Percentiles rank a stretch among this genome's conserved stretches.
Evolutionary conservation across 2,329 filamentous ascomycete genomes (phyloP).

Genomic region (Metarhizium brunneum): DNA sequence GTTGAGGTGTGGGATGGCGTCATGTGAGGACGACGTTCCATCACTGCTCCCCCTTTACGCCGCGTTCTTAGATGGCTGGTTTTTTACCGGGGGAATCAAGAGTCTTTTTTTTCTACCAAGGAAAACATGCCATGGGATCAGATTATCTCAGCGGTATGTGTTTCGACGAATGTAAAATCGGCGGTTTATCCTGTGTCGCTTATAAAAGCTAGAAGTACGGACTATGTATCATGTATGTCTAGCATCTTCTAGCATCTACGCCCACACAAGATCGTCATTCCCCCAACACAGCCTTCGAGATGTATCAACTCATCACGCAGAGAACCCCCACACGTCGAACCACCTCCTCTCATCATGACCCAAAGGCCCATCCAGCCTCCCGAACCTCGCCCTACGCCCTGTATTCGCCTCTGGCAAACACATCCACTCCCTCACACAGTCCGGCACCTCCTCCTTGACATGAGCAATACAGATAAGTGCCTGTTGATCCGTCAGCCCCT

Average conservation of each 20-base stretch:
- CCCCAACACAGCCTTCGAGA: background rate
- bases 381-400: constrained; percentile 51
- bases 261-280: no score
- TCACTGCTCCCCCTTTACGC: background rate
- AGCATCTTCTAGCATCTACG: no score
- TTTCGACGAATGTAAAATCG: no score
- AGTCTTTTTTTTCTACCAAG: no score
- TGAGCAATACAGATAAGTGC: constrained; percentile 91
- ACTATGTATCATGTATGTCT: no score
- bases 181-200: no score
- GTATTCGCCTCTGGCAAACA: constrained; percentile 71
- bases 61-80: no score
- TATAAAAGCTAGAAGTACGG: no score
- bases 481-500: constrained; percentile 60
- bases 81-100: no score
- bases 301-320: constrained; percentile 1
- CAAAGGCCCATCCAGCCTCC: constrained; percentile 52
- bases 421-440: constrained; percentile 74
- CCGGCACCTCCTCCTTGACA: constrained; percentile 80
- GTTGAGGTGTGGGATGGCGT: constrained; percentile 6
- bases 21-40: background rate
- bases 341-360: constrained; percentile 48
- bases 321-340: constrained; percentile 54
- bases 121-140: no score
- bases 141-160: background rate